Evolutionary conservation across 148 eudicot species (phyloP), one percentile per base, ranked within the genome.

Genomic region (Amaranthus cruentus): DNA sequence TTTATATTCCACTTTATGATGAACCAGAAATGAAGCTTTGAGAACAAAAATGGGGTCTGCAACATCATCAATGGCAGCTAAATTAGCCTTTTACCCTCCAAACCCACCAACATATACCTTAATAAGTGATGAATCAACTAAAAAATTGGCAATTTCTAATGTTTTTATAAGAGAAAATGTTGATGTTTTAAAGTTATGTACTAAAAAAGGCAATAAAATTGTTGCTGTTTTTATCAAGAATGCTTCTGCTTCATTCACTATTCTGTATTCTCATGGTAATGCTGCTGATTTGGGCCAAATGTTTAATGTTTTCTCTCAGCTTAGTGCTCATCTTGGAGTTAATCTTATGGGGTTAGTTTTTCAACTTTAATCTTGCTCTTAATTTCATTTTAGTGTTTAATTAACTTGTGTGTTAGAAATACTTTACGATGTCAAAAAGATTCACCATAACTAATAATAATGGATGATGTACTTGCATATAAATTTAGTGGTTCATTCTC

Each of bases 261-360:
- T 84, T 21, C 69, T 84, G 8, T 84, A 76, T 71, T 84, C 84
- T 7, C 87, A 84, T 74, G 87, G 87, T 10, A 84, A 84, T 78
- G 87, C 87, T 51, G 62, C 80, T 68, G 87, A 84, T 79, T 43
- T 84, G 44, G 87, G 87, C 12, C 81, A 69, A 18, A 73, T 79
- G 78, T 74, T 78, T 52, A 63, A 21, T 64, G 56, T 78, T 14
- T 84, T 75, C 15, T 48, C 65, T 56, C 60, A 76, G 68, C 87
- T 84, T 54, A 84, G 87, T 71, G 76, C 42, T 55, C 80, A 79
- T 57, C 83, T 84, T 9, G 62, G 78, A 62, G 84, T 84, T 49
- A 84, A 84, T 79, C 53, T 84, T 55, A 76, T 84, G 82, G 87
- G 80, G 89, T 86, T 66, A 50, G 81, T 83, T 47, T 28, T 28